Base-by-base conservation (phyloP, 1,284 basidiomycete species). In the Trichosporon coremiiforme region DNA sequence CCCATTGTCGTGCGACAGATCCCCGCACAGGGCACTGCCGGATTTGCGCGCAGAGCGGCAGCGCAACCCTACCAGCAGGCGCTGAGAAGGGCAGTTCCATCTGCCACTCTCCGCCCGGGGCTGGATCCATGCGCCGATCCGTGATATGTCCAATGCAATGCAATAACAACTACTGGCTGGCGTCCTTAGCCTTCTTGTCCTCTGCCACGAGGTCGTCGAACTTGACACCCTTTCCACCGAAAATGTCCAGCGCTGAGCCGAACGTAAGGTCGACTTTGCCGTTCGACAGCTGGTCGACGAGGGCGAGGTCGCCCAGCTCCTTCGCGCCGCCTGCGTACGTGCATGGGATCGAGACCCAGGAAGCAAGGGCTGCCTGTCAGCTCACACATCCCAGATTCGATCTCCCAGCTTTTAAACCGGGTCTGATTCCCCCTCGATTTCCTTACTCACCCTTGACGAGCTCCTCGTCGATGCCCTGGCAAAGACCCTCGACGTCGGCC, bases 301-400 rank as follows among this genome's bases (percentile, higher is more conserved):
- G 87, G 60, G 88, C 88, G 10, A 99, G 86, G 82, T 99, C 97
- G 7, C 87, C 86, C 60, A 97, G 85, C 73, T 91, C 94, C 85
- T 90, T 92, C 2, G 97, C 97, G 8, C 97, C 97, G 0, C 97
- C 97, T 0, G 97, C 97, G 81, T 99, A 99, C 4, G 97, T 99
- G 1, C 93, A 94, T 0, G 95, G 94, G 75, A 98, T 92, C 1
- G 84, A 87, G 4, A 90, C 90, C 96, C 96, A 99, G 83, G 95
- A 87, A 1, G 94, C 95, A 0, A 99, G 89, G 74, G 87, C 94
- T 97, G 75, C 0, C 8, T 8, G 68, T 70, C 20, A 70, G 55
- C 35, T 50, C 33, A 35, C 9, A 35, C 33, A 25, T 25, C 25
- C 25, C 25, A 25, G 25, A 25, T 25, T 25, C 25, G 25, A 25